phyloP scores from a whole-genome alignment of 2,329 filamentous ascomycete species.

The Metarhizium sp. region DNA sequence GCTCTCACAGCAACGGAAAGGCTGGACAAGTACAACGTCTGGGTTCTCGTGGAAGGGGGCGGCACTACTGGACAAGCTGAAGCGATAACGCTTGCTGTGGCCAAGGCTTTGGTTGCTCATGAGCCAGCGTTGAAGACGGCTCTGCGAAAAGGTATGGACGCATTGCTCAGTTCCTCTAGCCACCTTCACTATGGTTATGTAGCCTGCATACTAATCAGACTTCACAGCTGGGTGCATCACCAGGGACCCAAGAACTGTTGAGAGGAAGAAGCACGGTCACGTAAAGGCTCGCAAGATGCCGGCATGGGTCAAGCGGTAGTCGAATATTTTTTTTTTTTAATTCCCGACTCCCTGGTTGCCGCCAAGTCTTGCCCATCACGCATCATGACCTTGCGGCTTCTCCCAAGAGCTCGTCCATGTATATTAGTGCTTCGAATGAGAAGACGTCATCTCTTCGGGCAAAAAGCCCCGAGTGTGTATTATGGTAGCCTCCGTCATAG shows the following conservation, averaged over 20 bases:
- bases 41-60: conserved; percentile 74
- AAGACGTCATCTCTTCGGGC: background rate
- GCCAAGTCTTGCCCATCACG: background rate
- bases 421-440: background rate
- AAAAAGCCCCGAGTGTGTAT: background rate
- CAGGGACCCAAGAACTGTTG: conserved; percentile 81
- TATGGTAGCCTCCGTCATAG: background rate
- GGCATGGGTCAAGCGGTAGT: conserved; percentile 83
- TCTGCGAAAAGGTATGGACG: conserved; percentile 70
- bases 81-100: conserved; percentile 81
- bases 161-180: background rate
- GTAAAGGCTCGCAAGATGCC: conserved; percentile 97
- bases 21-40: conserved; percentile 95
- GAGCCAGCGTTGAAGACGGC: conserved; percentile 86
- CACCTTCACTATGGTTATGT: background rate
- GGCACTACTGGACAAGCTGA: conserved; percentile 94
- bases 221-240: conserved; percentile 79
- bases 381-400: background rate
- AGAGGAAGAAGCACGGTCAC: conserved; percentile 96
- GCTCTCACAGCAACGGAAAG: conserved; percentile 73
- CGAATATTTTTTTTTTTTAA: background rate
- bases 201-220: conserved; percentile 4
- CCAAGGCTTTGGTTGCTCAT: conserved; percentile 79
- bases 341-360: background rate
- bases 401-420: background rate